Percentiles rank a stretch among this genome's conserved stretches.
Conservation (phyloP, 108 stramenopile species). For the Mayamaea pseudoterrestris region DNA sequence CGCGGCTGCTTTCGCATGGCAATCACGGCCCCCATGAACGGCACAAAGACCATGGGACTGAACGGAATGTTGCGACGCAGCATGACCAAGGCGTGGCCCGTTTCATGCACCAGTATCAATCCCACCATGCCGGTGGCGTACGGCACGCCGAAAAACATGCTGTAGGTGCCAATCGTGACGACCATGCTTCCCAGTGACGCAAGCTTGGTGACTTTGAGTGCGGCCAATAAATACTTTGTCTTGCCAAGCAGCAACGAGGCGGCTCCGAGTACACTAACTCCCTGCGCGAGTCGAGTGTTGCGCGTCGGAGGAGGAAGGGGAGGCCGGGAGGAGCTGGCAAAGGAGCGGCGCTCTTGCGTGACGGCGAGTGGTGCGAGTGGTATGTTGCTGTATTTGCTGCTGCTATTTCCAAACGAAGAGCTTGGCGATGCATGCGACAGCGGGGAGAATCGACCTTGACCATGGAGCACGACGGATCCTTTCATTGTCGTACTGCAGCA, state of each 20-base stretch:
- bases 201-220: constrained; percentile 84
- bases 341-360: neutral
- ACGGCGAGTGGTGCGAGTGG: neutral
- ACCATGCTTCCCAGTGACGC: constrained; percentile 82
- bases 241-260: constrained; percentile 65
- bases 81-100: constrained; percentile 79
- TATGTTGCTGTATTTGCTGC: too few relatives aligned
- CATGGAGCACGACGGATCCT: too few relatives aligned
- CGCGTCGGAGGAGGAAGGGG: constrained; percentile 14
- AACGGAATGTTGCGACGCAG: constrained; percentile 69
- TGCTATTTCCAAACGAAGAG: too few relatives aligned
- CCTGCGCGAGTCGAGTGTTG: constrained; percentile 28
- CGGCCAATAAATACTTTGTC: constrained; percentile 77
- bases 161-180: constrained; percentile 72
- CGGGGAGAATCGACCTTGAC: too few relatives aligned
- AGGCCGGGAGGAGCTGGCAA: too few relatives aligned
- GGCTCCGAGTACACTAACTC: constrained; percentile 42
- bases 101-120: constrained; percentile 78
- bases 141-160: constrained; percentile 78
- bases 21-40: constrained; percentile 83
- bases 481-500: too few relatives aligned
- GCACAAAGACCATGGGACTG: constrained; percentile 84
- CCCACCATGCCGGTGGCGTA: constrained; percentile 89
- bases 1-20: constrained; percentile 69
- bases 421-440: too few relatives aligned